phyloP scores from a whole-genome alignment of 495 filamentous ascomycete species.

The Penicillium atrosanguineum region DNA sequence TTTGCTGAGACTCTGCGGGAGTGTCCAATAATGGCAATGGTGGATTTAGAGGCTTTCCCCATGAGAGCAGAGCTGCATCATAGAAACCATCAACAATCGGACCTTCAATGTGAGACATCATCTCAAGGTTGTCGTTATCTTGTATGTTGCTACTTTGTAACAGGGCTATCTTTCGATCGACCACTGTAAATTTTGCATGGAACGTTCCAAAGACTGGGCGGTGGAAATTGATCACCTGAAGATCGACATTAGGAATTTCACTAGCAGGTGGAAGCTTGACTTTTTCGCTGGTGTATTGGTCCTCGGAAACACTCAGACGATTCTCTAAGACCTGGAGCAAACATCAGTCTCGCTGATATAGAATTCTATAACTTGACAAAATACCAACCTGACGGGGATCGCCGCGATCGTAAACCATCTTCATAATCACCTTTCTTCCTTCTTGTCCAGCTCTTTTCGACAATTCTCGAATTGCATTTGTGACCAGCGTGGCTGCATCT shows the following conservation, averaged over 20 bases:
- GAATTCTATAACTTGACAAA: not conserved
- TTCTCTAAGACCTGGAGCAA: constrained; percentile 49
- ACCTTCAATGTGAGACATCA: constrained; percentile 76
- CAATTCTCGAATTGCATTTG: constrained; percentile 66
- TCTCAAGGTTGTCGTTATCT: constrained; percentile 76
- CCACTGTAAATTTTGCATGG: constrained; percentile 73
- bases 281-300: constrained; percentile 52
- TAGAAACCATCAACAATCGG: constrained; percentile 74
- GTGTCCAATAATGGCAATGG: constrained; percentile 54
- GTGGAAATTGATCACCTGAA: constrained; percentile 75
- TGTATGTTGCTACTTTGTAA: constrained; percentile 76
- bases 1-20: constrained; percentile 43
- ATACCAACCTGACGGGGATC: constrained; percentile 53
- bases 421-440: constrained; percentile 60
- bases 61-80: constrained; percentile 68
- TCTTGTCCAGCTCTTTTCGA: constrained; percentile 60
- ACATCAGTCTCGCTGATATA: constrained; percentile 2
- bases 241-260: constrained; percentile 68
- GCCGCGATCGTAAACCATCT: constrained; percentile 73
- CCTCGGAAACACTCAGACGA: constrained; percentile 56
- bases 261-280: constrained; percentile 57
- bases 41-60: constrained; percentile 62
- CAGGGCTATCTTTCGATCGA: constrained; percentile 66
- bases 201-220: constrained; percentile 71
- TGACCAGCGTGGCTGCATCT: constrained; percentile 62